These are phyloP conservation scores for Annulohypoxylon stygium DNA, from an alignment of 495 filamentous ascomycete genomes.

Conservation along the genomic window DNA sequence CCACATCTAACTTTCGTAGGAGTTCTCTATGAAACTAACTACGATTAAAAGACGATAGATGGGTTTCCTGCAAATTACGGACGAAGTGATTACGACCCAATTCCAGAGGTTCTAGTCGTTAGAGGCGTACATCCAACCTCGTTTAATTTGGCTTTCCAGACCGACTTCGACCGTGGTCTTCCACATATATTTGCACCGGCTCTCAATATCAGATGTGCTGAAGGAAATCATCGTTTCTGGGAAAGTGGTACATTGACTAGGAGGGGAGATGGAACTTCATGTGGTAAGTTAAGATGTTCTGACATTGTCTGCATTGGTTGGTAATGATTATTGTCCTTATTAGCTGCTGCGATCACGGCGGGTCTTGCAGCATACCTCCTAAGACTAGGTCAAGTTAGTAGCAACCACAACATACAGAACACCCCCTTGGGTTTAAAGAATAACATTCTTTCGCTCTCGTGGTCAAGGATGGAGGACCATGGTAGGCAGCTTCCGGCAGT, in stretches of 20 bases:
- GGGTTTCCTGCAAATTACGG: constrained; percentile 3
- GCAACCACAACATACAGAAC: not conserved
- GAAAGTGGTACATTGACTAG: too few relatives aligned
- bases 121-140: not conserved
- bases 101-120: constrained; percentile 8
- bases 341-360: constrained; percentile 4
- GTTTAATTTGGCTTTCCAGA: not conserved
- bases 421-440: constrained; percentile 5
- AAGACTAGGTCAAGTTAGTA: not conserved
- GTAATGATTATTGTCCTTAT: not conserved
- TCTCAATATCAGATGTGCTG: not conserved
- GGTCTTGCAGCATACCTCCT: constrained; percentile 4
- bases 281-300: not conserved
- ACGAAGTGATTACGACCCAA: constrained; percentile 2
- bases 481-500: not conserved
- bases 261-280: not conserved
- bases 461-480: not conserved
- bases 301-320: not conserved
- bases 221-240: not conserved
- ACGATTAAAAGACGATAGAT: not conserved
- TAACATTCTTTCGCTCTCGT: constrained; percentile 1
- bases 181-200: constrained; percentile 6
- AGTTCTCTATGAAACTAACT: not conserved
- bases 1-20: not conserved
- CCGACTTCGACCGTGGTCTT: constrained; percentile 8